Base-by-base conservation (phyloP, 176 grass and related monocot genomes). In the Canna indica region DNA sequence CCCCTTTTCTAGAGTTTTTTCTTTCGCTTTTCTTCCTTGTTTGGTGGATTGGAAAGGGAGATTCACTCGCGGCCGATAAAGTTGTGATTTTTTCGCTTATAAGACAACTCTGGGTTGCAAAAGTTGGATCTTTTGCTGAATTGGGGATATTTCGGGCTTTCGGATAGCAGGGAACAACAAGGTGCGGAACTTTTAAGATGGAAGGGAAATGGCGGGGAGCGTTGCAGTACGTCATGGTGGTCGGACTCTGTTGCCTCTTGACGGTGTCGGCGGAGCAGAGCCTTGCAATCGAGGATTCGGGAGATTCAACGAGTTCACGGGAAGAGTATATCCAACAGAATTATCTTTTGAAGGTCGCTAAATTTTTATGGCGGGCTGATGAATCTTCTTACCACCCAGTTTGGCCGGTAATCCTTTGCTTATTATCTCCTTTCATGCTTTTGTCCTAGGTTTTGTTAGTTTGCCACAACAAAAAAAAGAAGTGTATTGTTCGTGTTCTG, bases 401-500 rank as follows among this genome's bases (percentile, higher is more conserved):
- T 70, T 70, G 68, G 68, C 68, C 68, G 68, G 68, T 52, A 70
- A 70, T 4, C n/a, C 3, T 44, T 44, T 14, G 28, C 32, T 5
- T 4, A 63, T 36, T 48, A 11, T 25, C 13, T 38, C 34, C 56
- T 45, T 60, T 36, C 50, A n/a, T 54, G 13, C 20, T 13, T 66
- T 36, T n/a, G 6, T 24, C 20, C 13, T 2, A 22, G 35, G 17
- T 20, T 22, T n/a, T 25, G 63, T 24, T 66, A 24, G 63, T 38
- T 66, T 24, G 34, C 3, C 10, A 6, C 8, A 39, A 3, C n/a
- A n/a, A n/a, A n/a, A n/a, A n/a, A n/a, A n/a, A n/a, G n/a, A n/a
- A n/a, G n/a, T n/a, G n/a, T n/a, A n/a, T 38, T 7, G 63, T 17
- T 39, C 5, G 18, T 8, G 1, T 61, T 50, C 17, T 50, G 22